phyloP scores from a whole-genome alignment of 225 moss, liverwort and hornwort species.

The Marchantia polymorpha region DNA sequence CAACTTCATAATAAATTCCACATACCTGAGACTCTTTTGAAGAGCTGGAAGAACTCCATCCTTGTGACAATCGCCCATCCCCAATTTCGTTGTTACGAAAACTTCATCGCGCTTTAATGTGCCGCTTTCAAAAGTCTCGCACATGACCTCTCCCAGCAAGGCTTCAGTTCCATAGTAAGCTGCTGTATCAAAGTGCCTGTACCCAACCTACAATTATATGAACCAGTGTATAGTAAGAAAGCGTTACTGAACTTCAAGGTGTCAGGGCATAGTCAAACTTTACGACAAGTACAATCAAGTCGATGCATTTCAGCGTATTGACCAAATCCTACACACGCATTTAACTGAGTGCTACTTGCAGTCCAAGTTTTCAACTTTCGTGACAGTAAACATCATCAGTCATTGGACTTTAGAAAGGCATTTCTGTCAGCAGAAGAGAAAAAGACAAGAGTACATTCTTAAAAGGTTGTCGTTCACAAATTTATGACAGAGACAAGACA shows the following conservation, averaged over 20 bases:
- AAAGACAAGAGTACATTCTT: neutral
- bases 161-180: slow-evolving; percentile 18
- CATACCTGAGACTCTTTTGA: slow-evolving; percentile 40
- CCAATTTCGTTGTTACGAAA: slow-evolving; percentile 52
- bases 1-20: neutral
- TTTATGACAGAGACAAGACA: neutral
- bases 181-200: slow-evolving; percentile 31
- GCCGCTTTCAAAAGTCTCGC: slow-evolving; percentile 12
- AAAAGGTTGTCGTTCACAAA: neutral
- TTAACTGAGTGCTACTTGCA: neutral
- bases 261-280: neutral
- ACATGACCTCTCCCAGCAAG: slow-evolving; percentile 14
- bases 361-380: neutral
- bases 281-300: neutral
- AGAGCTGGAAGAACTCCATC: slow-evolving; percentile 36
- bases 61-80: neutral
- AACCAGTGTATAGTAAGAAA: neutral
- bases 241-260: neutral
- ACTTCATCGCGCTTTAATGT: slow-evolving; percentile 47
- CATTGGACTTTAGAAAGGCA: neutral
- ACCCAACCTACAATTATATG: slow-evolving; percentile 13
- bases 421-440: neutral
- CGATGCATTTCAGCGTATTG: neutral
- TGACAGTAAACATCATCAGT: neutral
- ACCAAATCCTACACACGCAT: neutral